Conservation (phyloP, 768 basidiomycete genomes). For the Termitomyces sp. region DNA sequence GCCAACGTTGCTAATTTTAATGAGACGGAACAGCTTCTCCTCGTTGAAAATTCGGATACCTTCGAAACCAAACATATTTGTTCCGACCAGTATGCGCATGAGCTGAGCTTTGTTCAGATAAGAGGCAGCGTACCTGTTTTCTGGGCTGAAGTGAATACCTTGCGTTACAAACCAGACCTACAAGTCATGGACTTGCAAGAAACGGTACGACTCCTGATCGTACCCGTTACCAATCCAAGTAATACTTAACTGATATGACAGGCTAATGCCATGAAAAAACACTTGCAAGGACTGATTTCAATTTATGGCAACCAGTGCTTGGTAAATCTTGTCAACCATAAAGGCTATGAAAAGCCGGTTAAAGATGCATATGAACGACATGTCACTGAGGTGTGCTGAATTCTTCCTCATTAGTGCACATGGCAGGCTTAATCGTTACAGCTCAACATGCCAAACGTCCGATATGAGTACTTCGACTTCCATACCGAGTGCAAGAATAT, state of each 20-base stretch:
- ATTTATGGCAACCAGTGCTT: conserved; percentile 75
- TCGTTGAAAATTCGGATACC: conserved; percentile 56
- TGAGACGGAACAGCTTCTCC: conserved; percentile 92
- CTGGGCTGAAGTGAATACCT: conserved; percentile 94
- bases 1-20: conserved; percentile 97
- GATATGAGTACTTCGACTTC: conserved; percentile 96
- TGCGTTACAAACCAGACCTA: conserved; percentile 94
- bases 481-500: conserved; percentile 92
- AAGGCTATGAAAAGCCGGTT: conserved; percentile 87
- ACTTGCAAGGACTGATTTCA: conserved; percentile 67
- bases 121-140: conserved; percentile 91
- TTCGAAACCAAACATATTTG: conserved; percentile 30
- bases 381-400: conserved; percentile 47
- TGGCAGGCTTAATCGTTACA: conserved; percentile 20
- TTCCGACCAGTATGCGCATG: conserved; percentile 44
- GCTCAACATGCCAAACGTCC: conserved; percentile 61
- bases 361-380: conserved; percentile 93
- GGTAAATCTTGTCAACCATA: conserved; percentile 91
- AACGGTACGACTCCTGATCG: conserved; percentile 48
- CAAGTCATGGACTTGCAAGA: conserved; percentile 92
- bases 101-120: conserved; percentile 88
- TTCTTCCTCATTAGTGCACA: neutral
- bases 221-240: neutral
- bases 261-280: conserved; percentile 65
- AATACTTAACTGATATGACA: conserved; percentile 22